Percentiles rank a stretch among this genome's conserved stretches.
Conservation (phyloP, 2,329 filamentous ascomycete species). For the Aspergillus sojae region DNA sequence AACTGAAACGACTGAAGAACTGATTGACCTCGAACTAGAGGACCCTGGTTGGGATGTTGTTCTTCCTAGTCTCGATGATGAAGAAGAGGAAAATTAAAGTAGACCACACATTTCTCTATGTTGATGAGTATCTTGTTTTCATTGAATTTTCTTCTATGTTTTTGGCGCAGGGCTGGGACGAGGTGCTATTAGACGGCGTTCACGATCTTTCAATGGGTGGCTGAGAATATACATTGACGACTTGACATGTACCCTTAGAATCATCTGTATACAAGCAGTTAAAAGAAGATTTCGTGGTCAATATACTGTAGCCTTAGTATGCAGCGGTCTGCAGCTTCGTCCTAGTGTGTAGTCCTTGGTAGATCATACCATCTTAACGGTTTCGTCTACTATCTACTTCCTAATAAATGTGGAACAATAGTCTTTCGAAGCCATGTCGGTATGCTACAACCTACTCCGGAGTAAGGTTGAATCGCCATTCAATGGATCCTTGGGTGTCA, state of each 20-base stretch:
- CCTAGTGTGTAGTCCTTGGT: neutral
- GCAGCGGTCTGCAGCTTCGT: neutral
- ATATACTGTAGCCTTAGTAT: neutral
- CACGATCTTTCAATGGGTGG: neutral
- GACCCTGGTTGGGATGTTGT: slow-evolving; percentile 43
- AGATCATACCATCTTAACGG: neutral
- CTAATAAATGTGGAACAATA: neutral
- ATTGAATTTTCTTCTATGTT: neutral
- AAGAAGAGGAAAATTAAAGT: slow-evolving; percentile 23
- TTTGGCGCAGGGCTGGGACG: neutral
- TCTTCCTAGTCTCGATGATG: slow-evolving; percentile 38
- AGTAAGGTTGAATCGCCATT: neutral
- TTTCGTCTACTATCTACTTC: neutral
- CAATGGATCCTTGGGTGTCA: neutral
- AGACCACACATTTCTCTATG: neutral
- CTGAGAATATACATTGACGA: neutral
- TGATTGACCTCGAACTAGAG: slow-evolving; percentile 31
- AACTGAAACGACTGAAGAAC: slow-evolving; percentile 20
- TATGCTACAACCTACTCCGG: neutral
- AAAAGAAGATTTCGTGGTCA: neutral
- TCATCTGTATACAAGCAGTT: neutral
- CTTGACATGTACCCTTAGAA: neutral
- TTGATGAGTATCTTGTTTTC: neutral
- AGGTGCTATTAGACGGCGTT: slow-evolving; percentile 5
- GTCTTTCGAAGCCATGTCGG: neutral